Conservation (phyloP, 129 eudicot genomes). For the Centrapalus pauciflorus region DNA sequence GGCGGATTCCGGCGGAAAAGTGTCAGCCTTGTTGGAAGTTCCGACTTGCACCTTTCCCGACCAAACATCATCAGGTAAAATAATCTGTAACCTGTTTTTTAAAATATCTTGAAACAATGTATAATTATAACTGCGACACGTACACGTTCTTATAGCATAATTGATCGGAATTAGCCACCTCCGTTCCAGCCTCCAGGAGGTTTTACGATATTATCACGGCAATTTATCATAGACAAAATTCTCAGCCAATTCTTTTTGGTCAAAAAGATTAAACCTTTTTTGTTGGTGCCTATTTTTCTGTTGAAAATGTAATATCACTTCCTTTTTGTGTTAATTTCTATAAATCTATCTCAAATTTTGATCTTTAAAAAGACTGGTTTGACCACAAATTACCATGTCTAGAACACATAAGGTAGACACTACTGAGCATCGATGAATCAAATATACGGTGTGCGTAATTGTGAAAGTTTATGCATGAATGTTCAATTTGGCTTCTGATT, state of each 20-base stretch:
- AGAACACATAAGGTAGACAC: not conserved
- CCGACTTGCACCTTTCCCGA: slow-evolving; percentile 48
- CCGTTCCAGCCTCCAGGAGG: not conserved
- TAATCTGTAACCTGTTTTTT: too few species aligned
- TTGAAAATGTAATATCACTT: not conserved
- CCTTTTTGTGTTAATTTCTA: not conserved
- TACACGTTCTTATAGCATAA: not conserved
- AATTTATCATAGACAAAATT: not conserved
- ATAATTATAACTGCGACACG: not conserved
- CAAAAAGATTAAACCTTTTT: not conserved
- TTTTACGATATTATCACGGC: not conserved
- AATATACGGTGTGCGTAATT: too few species aligned
- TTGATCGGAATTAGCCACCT: not conserved
- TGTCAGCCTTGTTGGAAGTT: slow-evolving; percentile 66
- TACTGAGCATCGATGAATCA: not conserved
- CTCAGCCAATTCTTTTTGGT: not conserved
- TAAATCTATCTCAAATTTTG: not conserved
- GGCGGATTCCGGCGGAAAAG: slow-evolving; percentile 68
- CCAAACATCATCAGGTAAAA: slow-evolving; percentile 48
- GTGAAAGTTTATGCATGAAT: too few species aligned
- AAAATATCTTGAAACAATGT: not conserved
- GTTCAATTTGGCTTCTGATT: too few species aligned
- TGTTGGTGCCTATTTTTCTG: not conserved
- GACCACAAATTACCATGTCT: not conserved
- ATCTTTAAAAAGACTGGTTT: not conserved